Percentiles rank a stretch among this genome's conserved stretches.
phyloP scores from a whole-genome alignment of 2,329 filamentous ascomycete genomes.

The Ophiostoma sp. region DNA sequence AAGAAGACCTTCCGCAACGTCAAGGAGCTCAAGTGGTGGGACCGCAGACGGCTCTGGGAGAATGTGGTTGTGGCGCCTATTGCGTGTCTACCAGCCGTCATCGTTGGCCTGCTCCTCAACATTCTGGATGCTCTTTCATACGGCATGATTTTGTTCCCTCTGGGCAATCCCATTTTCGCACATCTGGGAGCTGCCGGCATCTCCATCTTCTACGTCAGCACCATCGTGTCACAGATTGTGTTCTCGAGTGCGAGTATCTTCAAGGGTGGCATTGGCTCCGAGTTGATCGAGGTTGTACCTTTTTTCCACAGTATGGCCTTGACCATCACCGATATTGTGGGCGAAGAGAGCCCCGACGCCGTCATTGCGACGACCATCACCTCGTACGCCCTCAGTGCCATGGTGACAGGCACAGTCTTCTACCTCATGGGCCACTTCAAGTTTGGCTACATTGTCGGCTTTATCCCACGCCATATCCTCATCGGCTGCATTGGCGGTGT shows the following conservation, averaged over 20 bases:
- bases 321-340: constrained; percentile 76
- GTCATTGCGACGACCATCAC: constrained; percentile 94
- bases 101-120: constrained; percentile 86
- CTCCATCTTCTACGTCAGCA: constrained; percentile 98
- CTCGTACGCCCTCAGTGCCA: constrained; percentile 83
- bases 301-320: constrained; percentile 99
- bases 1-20: constrained; percentile 36
- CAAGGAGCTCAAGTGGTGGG: constrained; percentile 69
- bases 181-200: constrained; percentile 89
- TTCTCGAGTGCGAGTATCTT: constrained; percentile 89
- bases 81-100: constrained; percentile 77
- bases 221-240: constrained; percentile 87
- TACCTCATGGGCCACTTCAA: constrained; percentile 85
- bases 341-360: constrained; percentile 76
- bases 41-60: constrained; percentile 64
- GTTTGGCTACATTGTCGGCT: constrained; percentile 90
- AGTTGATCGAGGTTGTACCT: constrained; percentile 97
- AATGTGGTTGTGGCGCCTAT: constrained; percentile 65
- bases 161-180: constrained; percentile 83
- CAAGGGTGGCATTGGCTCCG: constrained; percentile 86
- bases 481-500: constrained; percentile 98
- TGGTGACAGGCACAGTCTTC: constrained; percentile 89
- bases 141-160: constrained; percentile 92
- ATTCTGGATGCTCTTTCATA: constrained; percentile 94
- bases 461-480: constrained; percentile 93